Conservation (phyloP, 2,329 filamentous ascomycete genomes). For the Epichloe scottii region DNA sequence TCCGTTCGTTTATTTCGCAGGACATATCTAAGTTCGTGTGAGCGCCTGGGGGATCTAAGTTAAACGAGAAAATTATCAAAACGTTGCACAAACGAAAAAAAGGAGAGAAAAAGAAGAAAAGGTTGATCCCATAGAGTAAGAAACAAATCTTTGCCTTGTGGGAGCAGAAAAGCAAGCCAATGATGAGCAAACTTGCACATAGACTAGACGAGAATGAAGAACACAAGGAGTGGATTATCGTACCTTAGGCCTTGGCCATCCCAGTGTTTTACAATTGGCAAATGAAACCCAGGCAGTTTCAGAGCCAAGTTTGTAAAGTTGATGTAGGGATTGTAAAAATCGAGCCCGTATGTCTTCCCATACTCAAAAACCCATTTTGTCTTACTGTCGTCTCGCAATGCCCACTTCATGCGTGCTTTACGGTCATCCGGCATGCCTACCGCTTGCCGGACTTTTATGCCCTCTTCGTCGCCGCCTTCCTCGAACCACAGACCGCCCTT, state of each 20-base stretch:
- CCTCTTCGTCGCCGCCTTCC: constrained; percentile 51
- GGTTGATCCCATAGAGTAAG: not conserved
- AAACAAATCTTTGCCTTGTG: not conserved
- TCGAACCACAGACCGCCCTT: constrained; percentile 45
- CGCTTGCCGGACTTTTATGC: constrained; percentile 30
- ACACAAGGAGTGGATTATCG: constrained; percentile 17
- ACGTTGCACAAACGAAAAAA: not conserved
- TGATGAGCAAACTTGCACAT: constrained; percentile 2
- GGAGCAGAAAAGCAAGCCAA: not conserved
- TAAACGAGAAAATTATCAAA: constrained; percentile 6
- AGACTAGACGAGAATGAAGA: not conserved
- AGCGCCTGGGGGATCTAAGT: constrained; percentile 39
- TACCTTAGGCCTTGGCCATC: constrained; percentile 67
- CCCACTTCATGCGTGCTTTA: constrained; percentile 48
- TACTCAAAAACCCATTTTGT: constrained; percentile 42
- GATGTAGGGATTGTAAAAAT: constrained; percentile 86
- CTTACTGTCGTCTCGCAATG: constrained; percentile 35
- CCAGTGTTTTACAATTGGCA: constrained; percentile 68
- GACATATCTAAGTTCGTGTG: constrained; percentile 82
- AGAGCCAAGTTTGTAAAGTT: constrained; percentile 68
- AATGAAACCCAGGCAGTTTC: constrained; percentile 57
- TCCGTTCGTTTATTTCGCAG: constrained; percentile 67
- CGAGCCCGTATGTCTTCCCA: constrained; percentile 37
- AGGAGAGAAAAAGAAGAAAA: constrained; percentile 4
- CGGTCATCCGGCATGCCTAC: constrained; percentile 39